Conservation (phyloP, 2,329 filamentous ascomycete genomes). For the Diplodia seriata region DNA sequence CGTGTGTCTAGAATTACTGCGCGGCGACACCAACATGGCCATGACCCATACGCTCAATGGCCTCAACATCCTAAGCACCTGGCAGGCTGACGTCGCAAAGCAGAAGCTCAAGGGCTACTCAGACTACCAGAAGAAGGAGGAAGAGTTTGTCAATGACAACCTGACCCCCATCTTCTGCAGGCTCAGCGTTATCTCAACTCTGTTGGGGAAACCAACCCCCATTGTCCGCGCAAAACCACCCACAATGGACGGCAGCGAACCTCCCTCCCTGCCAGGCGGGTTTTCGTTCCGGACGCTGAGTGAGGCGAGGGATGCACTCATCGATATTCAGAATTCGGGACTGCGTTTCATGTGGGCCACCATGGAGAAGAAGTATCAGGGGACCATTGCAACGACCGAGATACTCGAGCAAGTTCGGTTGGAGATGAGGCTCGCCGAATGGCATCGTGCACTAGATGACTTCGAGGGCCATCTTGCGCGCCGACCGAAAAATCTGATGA, state of each 20-base stretch:
- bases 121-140: constrained; percentile 8
- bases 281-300: constrained; percentile 6
- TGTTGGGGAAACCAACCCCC: constrained; percentile 3
- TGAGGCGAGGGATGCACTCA: constrained; percentile 21
- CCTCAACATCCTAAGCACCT: constrained; percentile 46
- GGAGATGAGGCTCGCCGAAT: constrained; percentile 18
- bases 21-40: constrained; percentile 49
- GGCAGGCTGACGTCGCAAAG: constrained; percentile 2
- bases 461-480: background rate
- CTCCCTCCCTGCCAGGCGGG: background rate
- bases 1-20: constrained; percentile 51
- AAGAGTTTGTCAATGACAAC: constrained; percentile 18
- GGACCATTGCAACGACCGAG: constrained; percentile 21
- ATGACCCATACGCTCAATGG: constrained; percentile 55
- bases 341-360: constrained; percentile 25
- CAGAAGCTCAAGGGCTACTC: constrained; percentile 13
- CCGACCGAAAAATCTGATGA: background rate
- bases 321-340: constrained; percentile 24
- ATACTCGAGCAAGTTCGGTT: constrained; percentile 24
- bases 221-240: background rate
- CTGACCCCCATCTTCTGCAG: constrained; percentile 29
- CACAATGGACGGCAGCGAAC: background rate
- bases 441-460: constrained; percentile 18
- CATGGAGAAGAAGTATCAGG: constrained; percentile 29
- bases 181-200: constrained; percentile 7